A percentile compares a stretch with the other conserved stretches of the same genome.
Evolutionary conservation across 257 asterid genomes (phyloP).

Genomic region (Jasminum sambac): DNA sequence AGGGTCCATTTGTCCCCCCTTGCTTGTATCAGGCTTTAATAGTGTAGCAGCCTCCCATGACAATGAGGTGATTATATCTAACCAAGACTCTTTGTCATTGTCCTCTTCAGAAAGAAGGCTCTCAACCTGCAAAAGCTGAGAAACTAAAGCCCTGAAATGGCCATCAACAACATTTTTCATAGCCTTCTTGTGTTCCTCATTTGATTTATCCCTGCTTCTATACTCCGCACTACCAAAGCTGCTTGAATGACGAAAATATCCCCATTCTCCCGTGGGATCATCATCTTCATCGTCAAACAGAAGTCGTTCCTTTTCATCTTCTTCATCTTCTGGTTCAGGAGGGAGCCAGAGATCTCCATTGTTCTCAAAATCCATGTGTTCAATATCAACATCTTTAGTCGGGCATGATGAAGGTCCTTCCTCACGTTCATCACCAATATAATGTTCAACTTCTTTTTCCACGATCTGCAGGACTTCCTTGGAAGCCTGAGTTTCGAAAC

Average conservation of each 20-base stretch:
- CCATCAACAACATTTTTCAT: slow-evolving; percentile 86
- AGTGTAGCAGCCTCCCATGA: slow-evolving; percentile 98
- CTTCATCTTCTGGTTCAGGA: slow-evolving; percentile 97
- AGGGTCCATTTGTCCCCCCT: slow-evolving; percentile 97
- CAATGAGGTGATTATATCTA: slow-evolving; percentile 79
- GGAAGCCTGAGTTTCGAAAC: slow-evolving; percentile 45
- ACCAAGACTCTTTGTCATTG: slow-evolving; percentile 79
- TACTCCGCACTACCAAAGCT: slow-evolving; percentile 87
- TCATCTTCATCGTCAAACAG: slow-evolving; percentile 73
- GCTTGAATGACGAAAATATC: slow-evolving; percentile 54
- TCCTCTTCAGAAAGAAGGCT: slow-evolving; percentile 74
- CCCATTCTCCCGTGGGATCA: slow-evolving; percentile 89
- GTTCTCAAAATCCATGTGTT: slow-evolving; percentile 88
- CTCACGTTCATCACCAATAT: slow-evolving; percentile 70
- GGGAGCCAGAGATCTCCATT: slow-evolving; percentile 95
- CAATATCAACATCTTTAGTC: slow-evolving; percentile 59
- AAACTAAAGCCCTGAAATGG: slow-evolving; percentile 89
- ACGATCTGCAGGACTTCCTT: slow-evolving; percentile 57
- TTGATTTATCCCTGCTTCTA: slow-evolving; percentile 77
- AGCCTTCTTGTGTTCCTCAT: slow-evolving; percentile 77
- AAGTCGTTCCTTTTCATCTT: slow-evolving; percentile 77
- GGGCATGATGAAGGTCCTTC: slow-evolving; percentile 72
- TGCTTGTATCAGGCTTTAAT: slow-evolving; percentile 87
- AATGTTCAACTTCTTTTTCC: slow-evolving; percentile 47
- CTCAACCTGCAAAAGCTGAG: slow-evolving; percentile 95